Base-by-base conservation (phyloP, 139 green algal genomes). In the Chlorella sp. region DNA sequence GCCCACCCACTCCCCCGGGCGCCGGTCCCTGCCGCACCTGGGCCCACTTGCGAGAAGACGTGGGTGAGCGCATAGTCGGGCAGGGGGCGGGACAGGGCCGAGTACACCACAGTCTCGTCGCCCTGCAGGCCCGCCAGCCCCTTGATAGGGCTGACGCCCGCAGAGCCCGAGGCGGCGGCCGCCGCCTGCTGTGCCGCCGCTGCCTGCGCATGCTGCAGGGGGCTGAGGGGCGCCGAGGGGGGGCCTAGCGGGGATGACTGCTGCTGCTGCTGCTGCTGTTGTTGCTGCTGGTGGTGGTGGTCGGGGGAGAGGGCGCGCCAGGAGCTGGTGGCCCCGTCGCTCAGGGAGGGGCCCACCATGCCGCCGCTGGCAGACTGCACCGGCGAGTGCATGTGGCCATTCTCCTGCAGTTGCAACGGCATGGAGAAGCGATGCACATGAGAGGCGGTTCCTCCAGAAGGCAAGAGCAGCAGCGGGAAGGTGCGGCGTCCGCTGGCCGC, bases 1-100 rank as follows among this genome's bases (percentile, higher is more conserved):
- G 24, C 28, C 56, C 69, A 11, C 32, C n/a, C 40, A 51, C 46
- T 69, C 19, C 38, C 64, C 79, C 79, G 0, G 8, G 14, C 14
- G 32, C 40, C 43, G 11, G 13, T 65, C 58, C 73, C n/a, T 51
- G 30, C 26, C 67, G 11, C 48, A 88, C 80, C 76, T 56, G 54
- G 67, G 32, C 89, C 91, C 32, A 80, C 88, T 34, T 82, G 65
- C 1, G 77, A 87, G 56, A 94, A 94, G 60, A 93, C 82, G 65
- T 94, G 85, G 40, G 86, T 65, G 22, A 94, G 78, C 19, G 90
- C 81, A 24, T 92, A 93, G 73, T 88, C 86, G 13, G 91, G 88
- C 81, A 94, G 69, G 9, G 90, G 92, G 34, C 89, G 73, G 36
- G 58, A 77, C 0, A 94, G 85, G 5, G 83, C 51, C 3, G 91